These are phyloP conservation scores for Noccaea bulbosa DNA, from an alignment of 345 rosid species.

Conservation along the genomic window DNA sequence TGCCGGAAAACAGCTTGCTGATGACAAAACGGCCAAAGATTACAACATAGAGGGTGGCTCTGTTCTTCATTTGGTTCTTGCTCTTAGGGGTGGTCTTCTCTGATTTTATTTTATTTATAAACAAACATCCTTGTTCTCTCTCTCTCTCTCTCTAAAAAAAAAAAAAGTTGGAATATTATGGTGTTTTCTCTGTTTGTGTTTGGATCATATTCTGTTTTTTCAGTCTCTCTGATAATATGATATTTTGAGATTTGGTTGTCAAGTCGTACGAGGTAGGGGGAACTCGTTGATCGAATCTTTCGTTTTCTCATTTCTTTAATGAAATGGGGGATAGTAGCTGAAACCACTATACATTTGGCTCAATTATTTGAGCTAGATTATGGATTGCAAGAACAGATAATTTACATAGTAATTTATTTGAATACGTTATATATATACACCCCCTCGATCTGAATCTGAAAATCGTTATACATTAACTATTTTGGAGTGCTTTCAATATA, in stretches of 20 bases:
- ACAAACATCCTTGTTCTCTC: background rate
- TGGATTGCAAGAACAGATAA: background rate
- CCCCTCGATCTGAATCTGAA: too few relatives aligned
- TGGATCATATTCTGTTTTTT: slow-evolving; percentile 25
- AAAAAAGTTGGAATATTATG: slow-evolving; percentile 21
- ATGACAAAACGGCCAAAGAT: slow-evolving; percentile 91
- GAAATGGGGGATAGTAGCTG: too few relatives aligned
- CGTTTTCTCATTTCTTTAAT: too few relatives aligned
- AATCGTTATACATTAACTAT: too few relatives aligned
- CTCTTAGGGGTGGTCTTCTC: slow-evolving; percentile 78
- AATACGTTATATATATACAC: too few relatives aligned
- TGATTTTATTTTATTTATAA: slow-evolving; percentile 25
- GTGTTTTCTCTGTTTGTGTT: slow-evolving; percentile 30
- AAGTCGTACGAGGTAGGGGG: background rate
- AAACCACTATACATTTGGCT: background rate
- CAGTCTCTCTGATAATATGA: slow-evolving; percentile 2
- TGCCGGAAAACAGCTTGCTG: slow-evolving; percentile 94
- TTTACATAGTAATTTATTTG: too few relatives aligned
- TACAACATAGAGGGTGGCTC: slow-evolving; percentile 97
- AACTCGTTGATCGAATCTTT: too few relatives aligned
- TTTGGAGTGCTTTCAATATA: too few relatives aligned
- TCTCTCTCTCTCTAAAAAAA: slow-evolving; percentile 8
- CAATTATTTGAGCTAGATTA: background rate
- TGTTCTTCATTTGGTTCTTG: slow-evolving; percentile 97
- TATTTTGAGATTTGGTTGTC: background rate